Evolutionary conservation across 2,329 filamentous ascomycete genomes (phyloP).

Genomic region (Tolypocladium nubicola): DNA sequence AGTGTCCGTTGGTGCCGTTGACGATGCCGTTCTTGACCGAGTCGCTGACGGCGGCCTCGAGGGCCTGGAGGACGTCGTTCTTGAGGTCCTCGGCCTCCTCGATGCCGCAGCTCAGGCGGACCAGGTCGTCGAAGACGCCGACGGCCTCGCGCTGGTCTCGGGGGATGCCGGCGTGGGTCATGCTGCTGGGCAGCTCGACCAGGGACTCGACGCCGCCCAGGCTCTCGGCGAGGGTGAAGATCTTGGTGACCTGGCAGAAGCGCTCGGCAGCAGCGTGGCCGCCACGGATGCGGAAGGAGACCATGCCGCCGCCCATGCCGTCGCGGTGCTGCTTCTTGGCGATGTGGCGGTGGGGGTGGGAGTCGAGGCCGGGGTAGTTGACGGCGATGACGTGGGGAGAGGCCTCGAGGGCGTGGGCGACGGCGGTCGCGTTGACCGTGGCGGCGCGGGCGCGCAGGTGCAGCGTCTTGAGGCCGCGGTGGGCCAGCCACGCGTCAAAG

Average conservation of each 20-base stretch:
- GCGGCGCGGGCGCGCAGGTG: conserved; percentile 86
- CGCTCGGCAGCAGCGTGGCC: conserved; percentile 76
- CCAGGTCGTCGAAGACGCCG: conserved; percentile 89
- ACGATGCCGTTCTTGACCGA: conserved; percentile 13
- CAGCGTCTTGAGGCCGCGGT: conserved; percentile 92
- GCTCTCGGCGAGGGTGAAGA: conserved; percentile 90
- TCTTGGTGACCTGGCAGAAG: conserved; percentile 81
- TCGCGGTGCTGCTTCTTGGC: conserved; percentile 86
- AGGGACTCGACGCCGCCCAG: conserved; percentile 88
- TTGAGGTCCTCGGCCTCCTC: conserved; percentile 82
- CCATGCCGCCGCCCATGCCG: conserved; percentile 93
- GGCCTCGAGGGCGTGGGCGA: conserved; percentile 67
- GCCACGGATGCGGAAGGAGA: conserved; percentile 87
- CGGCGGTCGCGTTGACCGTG: conserved; percentile 64
- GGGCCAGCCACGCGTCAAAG: conserved; percentile 97
- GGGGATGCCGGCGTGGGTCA: conserved; percentile 96
- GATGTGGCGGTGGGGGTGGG: conserved; percentile 77
- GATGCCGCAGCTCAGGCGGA: conserved; percentile 86
- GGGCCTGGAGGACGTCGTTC: conserved; percentile 69
- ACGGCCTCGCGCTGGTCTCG: conserved; percentile 81
- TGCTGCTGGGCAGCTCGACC: conserved; percentile 83
- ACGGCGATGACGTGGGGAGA: conserved; percentile 78
- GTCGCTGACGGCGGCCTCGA: conserved; percentile 57
- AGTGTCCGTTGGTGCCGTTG: conserved; percentile 19
- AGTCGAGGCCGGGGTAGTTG: conserved; percentile 88